phyloP scores from a whole-genome alignment of 2,329 filamentous ascomycete species.

The Fusarium hostae region DNA sequence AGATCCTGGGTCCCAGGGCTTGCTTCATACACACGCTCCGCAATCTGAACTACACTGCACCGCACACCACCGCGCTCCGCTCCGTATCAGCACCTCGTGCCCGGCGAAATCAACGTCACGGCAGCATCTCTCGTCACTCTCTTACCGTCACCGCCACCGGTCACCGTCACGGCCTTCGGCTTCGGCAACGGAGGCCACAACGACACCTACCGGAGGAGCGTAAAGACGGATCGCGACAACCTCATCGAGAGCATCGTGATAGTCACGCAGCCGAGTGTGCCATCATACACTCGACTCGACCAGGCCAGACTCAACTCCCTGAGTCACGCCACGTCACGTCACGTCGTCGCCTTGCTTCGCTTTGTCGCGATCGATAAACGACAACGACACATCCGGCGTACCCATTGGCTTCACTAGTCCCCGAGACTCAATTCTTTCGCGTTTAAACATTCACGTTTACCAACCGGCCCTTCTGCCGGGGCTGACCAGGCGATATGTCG shows the following conservation, averaged over 20 bases:
- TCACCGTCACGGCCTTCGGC: conserved; percentile 37
- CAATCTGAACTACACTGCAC: conserved; percentile 43
- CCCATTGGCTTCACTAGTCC: conserved; percentile 2
- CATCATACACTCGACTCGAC: conserved; percentile 13
- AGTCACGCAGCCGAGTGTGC: conserved; percentile 17
- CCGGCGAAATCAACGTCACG: conserved; percentile 39
- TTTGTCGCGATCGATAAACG: conserved; percentile 25
- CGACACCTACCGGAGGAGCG: conserved; percentile 26
- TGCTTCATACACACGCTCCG: conserved; percentile 45
- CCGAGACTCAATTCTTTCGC: conserved; percentile 15
- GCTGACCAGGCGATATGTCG: conserved; percentile 55
- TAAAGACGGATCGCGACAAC: conserved; percentile 24
- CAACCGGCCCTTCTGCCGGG: conserved; percentile 38
- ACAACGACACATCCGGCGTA: conserved; percentile 24
- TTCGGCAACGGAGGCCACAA: conserved; percentile 32
- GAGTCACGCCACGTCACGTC: conserved; percentile 38
- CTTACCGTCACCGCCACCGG: conserved; percentile 39
- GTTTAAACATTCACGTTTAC: conserved; percentile 22
- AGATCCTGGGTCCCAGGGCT: conserved; percentile 46
- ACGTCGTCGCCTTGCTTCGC: conserved; percentile 22
- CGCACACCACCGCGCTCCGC: conserved; percentile 39
- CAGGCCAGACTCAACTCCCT: background rate
- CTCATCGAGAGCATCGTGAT: conserved; percentile 24
- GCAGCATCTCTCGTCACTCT: conserved; percentile 22
- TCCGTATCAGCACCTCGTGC: conserved; percentile 40